Base-by-base conservation (phyloP, 768 basidiomycete genomes). In the Mycena filopes region DNA sequence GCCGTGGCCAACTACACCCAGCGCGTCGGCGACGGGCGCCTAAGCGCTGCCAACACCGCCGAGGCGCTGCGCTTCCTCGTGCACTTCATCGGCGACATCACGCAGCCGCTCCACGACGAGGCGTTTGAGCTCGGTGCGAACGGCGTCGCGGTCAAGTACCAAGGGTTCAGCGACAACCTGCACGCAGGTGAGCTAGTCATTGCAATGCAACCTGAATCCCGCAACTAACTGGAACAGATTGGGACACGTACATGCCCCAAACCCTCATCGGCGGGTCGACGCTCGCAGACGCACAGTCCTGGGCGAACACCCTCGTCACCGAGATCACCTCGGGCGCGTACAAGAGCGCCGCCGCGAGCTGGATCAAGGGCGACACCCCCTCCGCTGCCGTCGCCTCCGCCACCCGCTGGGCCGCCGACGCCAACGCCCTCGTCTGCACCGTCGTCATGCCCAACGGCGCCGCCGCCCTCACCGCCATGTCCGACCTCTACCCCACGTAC, bases 1-100 rank as follows among this genome's bases (percentile, higher is more conserved):
- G 80, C 80, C 28, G 78, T 81, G 21, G 78, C 79, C 2, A 81
- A 81, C 70, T 81, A 81, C 67, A 81, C 80, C 11, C 70, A 59
- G 26, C 76, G 79, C 5, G 72, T 77, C 25, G 68, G 62, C 21
- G 68, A 78, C 63, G 72, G 71, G 18, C 73, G 72, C 4, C 70
- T 80, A 4, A 67, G 66, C 49, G 67, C 72, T 5, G 67, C 71
- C 8, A 76, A 81, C 64, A 31, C 57, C 21, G 73, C 74, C 40
- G 74, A 81, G 49, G 80, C 80, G 12, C 67, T 81, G 23, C 71
- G 71, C 36, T 81, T 80, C 69, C 55, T 81, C 26, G 78, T 69
- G 31, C 70, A 73, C 66, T 75, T 76, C 50, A 25, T 75, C 15
- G 75, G 76, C 43, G 75, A 77, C 60, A 68, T 77, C 62, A 72